Base-by-base conservation (phyloP, 495 filamentous ascomycete genomes). In the Sordaria brevicollis region DNA sequence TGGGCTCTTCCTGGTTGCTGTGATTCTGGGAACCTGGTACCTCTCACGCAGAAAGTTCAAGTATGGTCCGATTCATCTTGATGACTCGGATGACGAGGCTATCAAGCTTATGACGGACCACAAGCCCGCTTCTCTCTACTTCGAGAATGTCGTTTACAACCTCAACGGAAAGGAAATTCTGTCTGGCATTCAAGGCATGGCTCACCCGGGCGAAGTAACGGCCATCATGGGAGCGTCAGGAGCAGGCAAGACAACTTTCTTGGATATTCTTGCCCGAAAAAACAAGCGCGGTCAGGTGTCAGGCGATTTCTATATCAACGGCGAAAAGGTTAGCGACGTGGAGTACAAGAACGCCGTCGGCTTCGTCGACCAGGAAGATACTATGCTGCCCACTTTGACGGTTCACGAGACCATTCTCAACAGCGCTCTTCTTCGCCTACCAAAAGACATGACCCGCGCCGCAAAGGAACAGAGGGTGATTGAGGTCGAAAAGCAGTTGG, bases 141-240 rank as follows among this genome's bases (percentile, higher is more conserved):
- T 96, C 77, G 88, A 94, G 41, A 91, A 96, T 71, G 91, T 98
- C 0, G 90, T 89, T 0, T 99, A 99, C 74, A 83, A 86, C 34
- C 81, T 99, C 6, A 95, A 94, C 75, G 92, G 92, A 8, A 97
- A 92, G 79, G 83, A 92, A 71, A 97, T 99, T 69, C 84, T 99
- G 1, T 86, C 86, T 6, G 88, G 86, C 35, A 89, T 99, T 41
- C 89, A 88, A 70, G 95, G 95, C 57, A 89, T 91, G 36, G 93
- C 94, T 13, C 89, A 91, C 73, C 91, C 94, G 2, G 95, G 95
- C 0, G 92, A 98, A 74, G 86, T 99, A 8, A 92, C 95, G 75
- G 95, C 95, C 29, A 97, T 99, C 77, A 98, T 99, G 94, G 95
- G 95, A 41, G 93, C 95, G 11, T 98, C 96, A 4, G 95, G 95